Evolutionary conservation across 768 basidiomycete genomes (phyloP), one percentile per base, ranked within the genome.

Genomic region (Tremella mesenterica): DNA sequence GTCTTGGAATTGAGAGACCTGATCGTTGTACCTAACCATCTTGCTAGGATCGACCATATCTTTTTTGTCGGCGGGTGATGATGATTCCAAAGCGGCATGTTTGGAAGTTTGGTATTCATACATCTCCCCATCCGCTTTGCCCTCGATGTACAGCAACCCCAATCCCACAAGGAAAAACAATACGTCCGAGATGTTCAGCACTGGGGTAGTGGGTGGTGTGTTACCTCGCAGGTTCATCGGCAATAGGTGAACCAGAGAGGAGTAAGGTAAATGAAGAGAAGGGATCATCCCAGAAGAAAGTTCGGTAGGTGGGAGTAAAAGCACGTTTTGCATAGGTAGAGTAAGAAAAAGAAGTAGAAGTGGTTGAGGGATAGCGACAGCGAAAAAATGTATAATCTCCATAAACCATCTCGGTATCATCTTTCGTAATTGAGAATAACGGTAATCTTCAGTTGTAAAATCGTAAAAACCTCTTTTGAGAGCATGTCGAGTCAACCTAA

Each of bases 121-220:
- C 63, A 96, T 93, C 69, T 91, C 88, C 61, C 92, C 90, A 72
- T 97, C 93, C 3, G 92, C 80, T 0, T 80, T 82, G 74, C 87
- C 89, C 68, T 97, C 92, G 30, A 82, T 58, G 1, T 75, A 77
- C 41, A 93, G 71, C 14, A 81, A 74, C 14, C 78, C 51, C 8
- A 93, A 73, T 2, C 84, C 82, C 3, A 84, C 67, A 0, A 71
- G 60, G 6, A 81, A 78, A 27, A 95, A 80, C 21, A 77, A 43
- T 59, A 80, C 79, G 63, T 96, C 92, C 6, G 83, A 80, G 53
- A 6, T 76, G 75, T 52, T 82, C 79, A 16, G 82, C 77, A 61
- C 83, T 77, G 27, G 77, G 61, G 29, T 79, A 75, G n/a, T 53
- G 73, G 76, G 20, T 81, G 63, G 56, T 0, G 64, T 56, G 28